Conservation (phyloP, 352 stramenopile genomes). For the Globisporangium viniferum region DNA sequence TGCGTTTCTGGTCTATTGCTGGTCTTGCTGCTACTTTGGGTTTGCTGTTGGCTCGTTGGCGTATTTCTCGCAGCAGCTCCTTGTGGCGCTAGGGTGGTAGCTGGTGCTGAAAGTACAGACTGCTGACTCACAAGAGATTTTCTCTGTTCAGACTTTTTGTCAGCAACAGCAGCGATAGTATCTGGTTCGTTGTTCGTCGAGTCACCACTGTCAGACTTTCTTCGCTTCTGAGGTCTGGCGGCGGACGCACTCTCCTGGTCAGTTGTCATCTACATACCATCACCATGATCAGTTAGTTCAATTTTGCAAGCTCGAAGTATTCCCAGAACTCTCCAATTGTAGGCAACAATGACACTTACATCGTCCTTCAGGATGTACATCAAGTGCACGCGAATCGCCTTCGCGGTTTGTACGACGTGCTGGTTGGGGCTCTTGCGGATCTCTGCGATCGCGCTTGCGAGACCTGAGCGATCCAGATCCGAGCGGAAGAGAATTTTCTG, state of each 20-base stretch:
- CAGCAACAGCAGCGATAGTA: background rate
- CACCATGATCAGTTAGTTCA: background rate
- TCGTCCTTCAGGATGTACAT: conserved; percentile 18
- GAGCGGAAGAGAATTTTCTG: conserved; percentile 15
- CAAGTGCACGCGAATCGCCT: conserved; percentile 18
- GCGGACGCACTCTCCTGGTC: background rate
- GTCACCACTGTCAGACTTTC: background rate
- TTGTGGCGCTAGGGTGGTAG: background rate
- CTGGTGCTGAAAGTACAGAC: background rate
- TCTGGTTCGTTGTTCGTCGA: background rate
- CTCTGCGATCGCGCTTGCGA: conserved; percentile 14
- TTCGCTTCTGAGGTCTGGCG: background rate
- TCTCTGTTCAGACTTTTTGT: background rate
- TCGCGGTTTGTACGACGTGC: conserved; percentile 21
- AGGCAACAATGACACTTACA: background rate
- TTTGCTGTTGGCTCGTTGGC: background rate
- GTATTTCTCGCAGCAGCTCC: background rate
- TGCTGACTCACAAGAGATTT: background rate
- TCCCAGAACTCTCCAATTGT: background rate
- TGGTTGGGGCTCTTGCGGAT: conserved; percentile 18
- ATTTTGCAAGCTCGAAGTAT: background rate
- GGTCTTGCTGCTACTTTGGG: background rate
- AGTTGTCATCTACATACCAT: background rate
- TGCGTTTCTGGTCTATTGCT: background rate
- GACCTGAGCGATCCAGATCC: conserved; percentile 14